These are phyloP conservation scores for Selaginella tamariscina DNA, from an alignment of 75 land plant genomes.

Conservation along the genomic window DNA sequence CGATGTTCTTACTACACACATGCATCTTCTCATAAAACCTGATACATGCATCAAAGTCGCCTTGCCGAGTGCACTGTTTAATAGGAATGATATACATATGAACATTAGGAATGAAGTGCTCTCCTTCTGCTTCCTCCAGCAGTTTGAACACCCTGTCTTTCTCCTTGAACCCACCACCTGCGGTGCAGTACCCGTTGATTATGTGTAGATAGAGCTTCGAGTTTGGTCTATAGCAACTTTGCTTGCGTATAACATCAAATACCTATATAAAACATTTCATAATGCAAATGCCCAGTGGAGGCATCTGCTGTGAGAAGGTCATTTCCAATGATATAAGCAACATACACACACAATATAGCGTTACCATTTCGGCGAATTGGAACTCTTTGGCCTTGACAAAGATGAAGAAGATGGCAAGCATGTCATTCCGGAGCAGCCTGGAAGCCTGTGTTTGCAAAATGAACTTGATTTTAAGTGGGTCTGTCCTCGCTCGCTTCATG, in stretches of 20 bases:
- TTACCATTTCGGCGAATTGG: neutral
- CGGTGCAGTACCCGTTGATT: neutral
- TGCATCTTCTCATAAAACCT: neutral
- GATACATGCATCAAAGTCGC: neutral
- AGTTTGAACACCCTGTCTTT: neutral
- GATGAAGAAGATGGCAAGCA: neutral
- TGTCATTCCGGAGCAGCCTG: neutral
- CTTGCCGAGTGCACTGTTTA: neutral
- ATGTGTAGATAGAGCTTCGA: neutral
- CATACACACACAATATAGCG: neutral
- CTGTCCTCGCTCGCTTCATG: neutral
- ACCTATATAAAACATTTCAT: no score
- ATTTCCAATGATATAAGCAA: neutral
- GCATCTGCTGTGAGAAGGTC: no score
- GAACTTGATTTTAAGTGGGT: neutral
- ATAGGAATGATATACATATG: neutral
- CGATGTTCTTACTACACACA: neutral
- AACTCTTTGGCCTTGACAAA: neutral
- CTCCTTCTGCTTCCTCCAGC: neutral
- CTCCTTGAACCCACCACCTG: neutral
- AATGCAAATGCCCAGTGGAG: no score
- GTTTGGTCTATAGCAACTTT: neutral
- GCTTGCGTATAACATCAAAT: neutral
- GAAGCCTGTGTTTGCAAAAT: neutral
- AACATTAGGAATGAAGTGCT: neutral